These are phyloP conservation scores for Xylaria telfairii DNA, from an alignment of 495 filamentous ascomycete species.

Conservation along the genomic window DNA sequence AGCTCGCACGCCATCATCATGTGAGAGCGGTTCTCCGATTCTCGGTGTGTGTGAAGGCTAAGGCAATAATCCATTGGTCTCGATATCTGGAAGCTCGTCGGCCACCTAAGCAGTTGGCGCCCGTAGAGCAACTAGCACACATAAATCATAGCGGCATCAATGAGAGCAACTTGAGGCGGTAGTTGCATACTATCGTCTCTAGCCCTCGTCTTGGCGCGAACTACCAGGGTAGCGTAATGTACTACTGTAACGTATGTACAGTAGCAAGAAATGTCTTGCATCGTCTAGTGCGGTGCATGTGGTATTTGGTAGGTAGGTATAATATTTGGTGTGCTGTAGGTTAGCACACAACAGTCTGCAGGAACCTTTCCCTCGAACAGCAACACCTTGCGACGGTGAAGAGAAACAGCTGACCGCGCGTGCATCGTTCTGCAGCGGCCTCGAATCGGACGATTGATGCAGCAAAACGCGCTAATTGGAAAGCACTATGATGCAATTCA, in stretches of 20 bases:
- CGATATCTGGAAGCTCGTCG: background rate
- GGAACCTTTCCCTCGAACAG: conserved; percentile 3
- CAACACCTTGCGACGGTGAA: background rate
- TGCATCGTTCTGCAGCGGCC: background rate
- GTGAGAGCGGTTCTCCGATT: background rate
- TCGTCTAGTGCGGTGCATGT: background rate
- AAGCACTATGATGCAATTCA: conserved; percentile 15
- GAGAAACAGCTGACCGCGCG: background rate
- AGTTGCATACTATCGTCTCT: conserved; percentile 7
- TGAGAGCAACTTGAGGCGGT: background rate
- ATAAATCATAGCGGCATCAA: conserved; percentile 12
- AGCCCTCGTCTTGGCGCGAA: conserved; percentile 14
- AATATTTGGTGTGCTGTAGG: no score
- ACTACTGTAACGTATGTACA: no score
- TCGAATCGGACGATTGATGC: background rate
- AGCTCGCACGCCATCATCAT: conserved; percentile 6
- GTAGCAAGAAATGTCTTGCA: conserved; percentile 20
- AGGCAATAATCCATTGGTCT: background rate
- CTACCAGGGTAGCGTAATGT: no score
- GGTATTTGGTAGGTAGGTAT: background rate
- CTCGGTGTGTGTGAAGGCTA: background rate
- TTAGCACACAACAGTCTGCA: background rate
- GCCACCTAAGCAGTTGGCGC: background rate
- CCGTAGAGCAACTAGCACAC: background rate
- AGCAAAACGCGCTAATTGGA: background rate